Percentiles rank a stretch among this genome's conserved stretches.
These are phyloP conservation scores for Naganishia sp. DNA, from an alignment of 1,284 basidiomycete genomes.

Conservation along the genomic window DNA sequence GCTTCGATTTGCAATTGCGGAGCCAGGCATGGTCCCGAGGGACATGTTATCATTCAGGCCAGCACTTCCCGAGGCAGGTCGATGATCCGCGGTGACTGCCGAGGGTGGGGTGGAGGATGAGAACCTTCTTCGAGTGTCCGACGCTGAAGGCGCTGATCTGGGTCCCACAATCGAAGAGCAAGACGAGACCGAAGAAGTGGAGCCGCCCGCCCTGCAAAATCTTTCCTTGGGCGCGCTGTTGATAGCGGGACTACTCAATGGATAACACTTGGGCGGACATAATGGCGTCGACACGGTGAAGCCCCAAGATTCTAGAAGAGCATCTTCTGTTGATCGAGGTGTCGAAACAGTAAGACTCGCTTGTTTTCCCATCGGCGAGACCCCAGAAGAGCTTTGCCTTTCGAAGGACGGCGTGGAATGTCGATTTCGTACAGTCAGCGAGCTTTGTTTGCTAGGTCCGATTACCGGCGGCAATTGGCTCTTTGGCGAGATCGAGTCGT, in stretches of 20 bases:
- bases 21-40: neutral
- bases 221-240: conserved; percentile 10
- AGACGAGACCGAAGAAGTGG: neutral
- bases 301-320: conserved; percentile 15
- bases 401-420: neutral
- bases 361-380: conserved; percentile 5
- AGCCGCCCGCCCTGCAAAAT: neutral
- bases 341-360: conserved; percentile 4
- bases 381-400: neutral
- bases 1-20: neutral
- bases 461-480: neutral
- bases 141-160: neutral
- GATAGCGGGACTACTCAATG: conserved; percentile 13
- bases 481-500: conserved; percentile 3
- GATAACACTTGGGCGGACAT: conserved; percentile 21
- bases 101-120: conserved; percentile 4
- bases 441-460: neutral
- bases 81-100: neutral
- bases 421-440: neutral
- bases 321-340: conserved; percentile 12
- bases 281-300: conserved; percentile 20
- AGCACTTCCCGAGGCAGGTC: neutral
- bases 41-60: neutral
- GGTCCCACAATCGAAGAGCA: neutral
- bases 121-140: conserved; percentile 1